Evolutionary conservation across 306 rosid genomes (phyloP), one percentile per base, ranked within the genome.

Genomic region (Cucumis cinereus): DNA sequence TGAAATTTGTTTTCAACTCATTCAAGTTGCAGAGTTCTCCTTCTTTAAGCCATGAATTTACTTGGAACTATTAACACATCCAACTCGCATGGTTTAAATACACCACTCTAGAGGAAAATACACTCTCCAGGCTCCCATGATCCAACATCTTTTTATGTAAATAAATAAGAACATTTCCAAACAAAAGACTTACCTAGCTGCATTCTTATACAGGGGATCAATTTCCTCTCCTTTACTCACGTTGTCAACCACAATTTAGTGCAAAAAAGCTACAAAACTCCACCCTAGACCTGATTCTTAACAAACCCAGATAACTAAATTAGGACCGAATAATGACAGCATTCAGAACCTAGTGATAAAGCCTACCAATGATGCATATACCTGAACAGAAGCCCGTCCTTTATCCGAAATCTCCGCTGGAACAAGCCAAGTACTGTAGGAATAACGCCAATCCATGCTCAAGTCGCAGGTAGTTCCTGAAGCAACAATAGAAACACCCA

Each of bases 401-500:
- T 77, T 55, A 71, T 94, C 97, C 19, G 88, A 84, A 82, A 94
- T 74, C 79, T 82, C 77, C 75, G 89, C 72, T 10, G 97, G 97
- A 38, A 80, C 78, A 80, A 87, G 45, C 99, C 99, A 92, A 23
- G 86, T 90, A 52, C 84, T 88, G 56, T 88, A 89, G 11, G 89
- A 83, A 77, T 94, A 92, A 77, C 80, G 75, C 99, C 97, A 94
- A 85, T 84, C 81, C 90, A 90, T 85, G 80, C 90, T 89, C 84
- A 91, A 74, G 85, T 81, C 86, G 78, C 98, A 94, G 64, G 92
- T 90, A 75, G 85, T 78, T 30, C 84, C 90, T 8, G 95, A 90
- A 79, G 91, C 88, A 50, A 89, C 43, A 68, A 94, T 80, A 2
- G 80, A 81, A 80, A 92, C 74, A 11, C 95, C 96, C 12, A 81